These are phyloP conservation scores for Jatropha multifida DNA, from an alignment of 441 rosid species.

Conservation along the genomic window DNA sequence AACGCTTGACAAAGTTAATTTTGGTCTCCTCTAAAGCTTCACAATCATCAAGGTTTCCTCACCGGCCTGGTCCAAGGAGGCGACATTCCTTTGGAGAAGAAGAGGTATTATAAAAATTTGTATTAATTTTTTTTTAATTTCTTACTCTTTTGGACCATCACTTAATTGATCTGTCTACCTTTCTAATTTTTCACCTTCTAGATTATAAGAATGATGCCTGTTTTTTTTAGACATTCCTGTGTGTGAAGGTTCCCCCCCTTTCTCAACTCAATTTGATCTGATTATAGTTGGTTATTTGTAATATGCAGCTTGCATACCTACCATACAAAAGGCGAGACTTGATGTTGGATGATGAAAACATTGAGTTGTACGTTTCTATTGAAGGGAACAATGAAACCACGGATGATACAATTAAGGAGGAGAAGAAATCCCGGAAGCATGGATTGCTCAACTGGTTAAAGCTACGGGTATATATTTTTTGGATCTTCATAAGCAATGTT, in stretches of 20 bases:
- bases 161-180: not conserved
- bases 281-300: constrained; percentile 29
- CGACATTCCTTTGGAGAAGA: constrained; percentile 99
- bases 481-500: constrained; percentile 25
- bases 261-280: constrained; percentile 28
- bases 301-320: constrained; percentile 87
- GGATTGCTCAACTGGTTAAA: constrained; percentile 96
- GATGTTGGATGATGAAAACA: constrained; percentile 84
- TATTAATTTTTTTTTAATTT: constrained; percentile 6
- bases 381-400: constrained; percentile 60
- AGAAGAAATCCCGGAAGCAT: constrained; percentile 82
- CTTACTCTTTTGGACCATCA: constrained; percentile 10
- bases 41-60: constrained; percentile 68
- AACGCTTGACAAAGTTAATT: constrained; percentile 88
- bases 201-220: not conserved
- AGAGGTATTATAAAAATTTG: constrained; percentile 59
- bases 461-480: constrained; percentile 56
- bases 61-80: constrained; percentile 74
- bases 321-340: constrained; percentile 93
- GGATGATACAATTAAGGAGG: constrained; percentile 70
- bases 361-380: constrained; percentile 67
- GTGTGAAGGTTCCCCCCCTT: not conserved
- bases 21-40: constrained; percentile 90
- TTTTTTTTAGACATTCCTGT: too few relatives aligned
- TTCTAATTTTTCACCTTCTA: constrained; percentile 2